Base-by-base conservation (phyloP, 1,284 basidiomycete species). In the Caloboletus inedulis region DNA sequence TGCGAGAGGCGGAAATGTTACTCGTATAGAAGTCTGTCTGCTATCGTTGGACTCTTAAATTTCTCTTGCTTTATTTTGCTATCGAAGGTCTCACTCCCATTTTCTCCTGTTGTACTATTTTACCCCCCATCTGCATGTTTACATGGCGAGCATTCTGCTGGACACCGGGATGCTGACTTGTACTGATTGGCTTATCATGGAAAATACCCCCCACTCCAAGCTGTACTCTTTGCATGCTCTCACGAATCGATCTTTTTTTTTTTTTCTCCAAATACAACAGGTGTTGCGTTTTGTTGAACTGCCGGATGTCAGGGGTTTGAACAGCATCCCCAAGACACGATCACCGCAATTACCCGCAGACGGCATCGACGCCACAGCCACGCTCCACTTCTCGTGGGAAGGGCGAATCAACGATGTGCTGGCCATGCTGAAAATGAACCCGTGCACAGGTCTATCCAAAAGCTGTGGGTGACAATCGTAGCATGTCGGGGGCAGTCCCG, bases 1-100 rank as follows among this genome's bases (percentile, higher is more conserved):
- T 89, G 69, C 71, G 68, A 40, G 65, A 76, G 33, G 67, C 69
- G 23, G 69, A 77, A 54, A 77, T 89, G 64, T 72, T 89, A 42
- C 77, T 90, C 43, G 87, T 89, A 19, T 89, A 73, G 66, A 48
- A 30, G 33, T 19, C n/a, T n/a, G 7, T 23, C 5, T 37, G 21
- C 13, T n/a, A 39, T 31, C 25, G 7, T 29, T 35, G 30, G 12
- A 40, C 31, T 23, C 43, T 35, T 45, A 16, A 43, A 25, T 52
- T n/a, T 52, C 43, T 39, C 42, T 27, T 39, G 49, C 30, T 34
- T 25, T 21, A 21, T 43, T 43, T 48, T 47, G 42, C 29, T 49
- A 43, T 35, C 43, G 30, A 14, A 39, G 8, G 8, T 46, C 23
- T 40, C 25, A 16, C 33, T 48, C 16, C 36, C 39, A 47, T 47